Evolutionary conservation across 306 rosid genomes (phyloP), one percentile per base, ranked within the genome.

Genomic region (Prunus campanulata): DNA sequence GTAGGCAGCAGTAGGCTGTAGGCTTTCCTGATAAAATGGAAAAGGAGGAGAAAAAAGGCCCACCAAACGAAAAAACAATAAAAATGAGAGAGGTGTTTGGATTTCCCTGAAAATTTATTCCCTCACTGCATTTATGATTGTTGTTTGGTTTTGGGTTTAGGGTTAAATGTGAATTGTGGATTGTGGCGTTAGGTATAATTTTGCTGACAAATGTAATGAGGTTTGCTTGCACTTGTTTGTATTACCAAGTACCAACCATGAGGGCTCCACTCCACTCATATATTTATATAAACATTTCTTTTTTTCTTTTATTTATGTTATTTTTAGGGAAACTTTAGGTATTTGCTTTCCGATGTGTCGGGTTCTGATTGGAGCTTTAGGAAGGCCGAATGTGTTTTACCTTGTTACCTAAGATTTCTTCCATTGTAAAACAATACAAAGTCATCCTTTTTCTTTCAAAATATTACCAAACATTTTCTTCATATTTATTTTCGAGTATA

Each of bases 1-100:
- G 32, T 29, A 30, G 32, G 32, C 32, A 3, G 4, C 4, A 2
- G 4, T 32, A 5, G 39, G 6, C 39, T 32, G 47, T 46, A 89
- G 68, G 82, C 74, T 87, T 74, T 88, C 88, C 86, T 83, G 89
- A 83, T 86, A 82, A 84, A 89, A 87, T 80, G 90, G 87, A 84
- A 85, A 83, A 60, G 80, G 78, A 78, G 62, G 55, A 8, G 16
- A 3, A 54, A 22, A 29, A 75, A 51, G 55, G n/a, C 51, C 52
- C 62, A 77, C 82, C 87, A 68, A 85, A 83, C 84, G 75, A 70
- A 80, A 71, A 6, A 8, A 24, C 61, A 74, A 68, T 15, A 78
- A 85, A 64, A 80, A 52, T 79, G 8, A 57, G 78, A 80, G 89
- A 72, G 75, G 89, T 86, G 91, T 86, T 88, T 83, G 93, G 90